Evolutionary conservation across 169 alveolate species (phyloP).

Genomic region (Eimeria zaria): DNA sequence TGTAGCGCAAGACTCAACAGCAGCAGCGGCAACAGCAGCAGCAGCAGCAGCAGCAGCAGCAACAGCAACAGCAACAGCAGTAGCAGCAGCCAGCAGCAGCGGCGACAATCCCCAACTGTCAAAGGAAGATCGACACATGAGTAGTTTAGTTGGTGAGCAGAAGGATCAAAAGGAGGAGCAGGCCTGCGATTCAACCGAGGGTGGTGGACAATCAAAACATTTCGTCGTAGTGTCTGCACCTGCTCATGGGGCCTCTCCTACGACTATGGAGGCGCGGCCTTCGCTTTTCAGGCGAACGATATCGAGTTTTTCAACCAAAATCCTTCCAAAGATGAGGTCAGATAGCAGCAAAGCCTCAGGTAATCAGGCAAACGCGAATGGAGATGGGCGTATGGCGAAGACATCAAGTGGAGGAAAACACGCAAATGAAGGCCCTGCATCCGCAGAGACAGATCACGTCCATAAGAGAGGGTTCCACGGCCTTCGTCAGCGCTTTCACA

Average conservation of each 20-base stretch:
- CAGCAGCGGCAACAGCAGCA: background rate
- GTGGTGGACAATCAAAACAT: background rate
- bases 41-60: background rate
- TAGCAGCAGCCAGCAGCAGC: background rate
- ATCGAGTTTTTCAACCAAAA: constrained; percentile 30
- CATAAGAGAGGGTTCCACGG: constrained; percentile 21
- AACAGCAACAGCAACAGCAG: constrained; percentile 19
- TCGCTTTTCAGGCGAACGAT: constrained; percentile 46
- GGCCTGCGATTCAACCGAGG: background rate
- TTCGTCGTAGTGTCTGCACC: constrained; percentile 3
- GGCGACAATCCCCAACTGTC: background rate
- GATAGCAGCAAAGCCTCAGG: constrained; percentile 22
- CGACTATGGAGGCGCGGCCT: constrained; percentile 52
- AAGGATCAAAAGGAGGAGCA: constrained; percentile 7
- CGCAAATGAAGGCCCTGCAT: background rate
- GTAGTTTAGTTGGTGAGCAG: constrained; percentile 17
- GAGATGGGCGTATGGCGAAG: constrained; percentile 7
- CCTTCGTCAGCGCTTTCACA: constrained; percentile 29
- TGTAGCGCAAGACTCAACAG: constrained; percentile 18
- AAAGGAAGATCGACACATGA: constrained; percentile 18
- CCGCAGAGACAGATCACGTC: constrained; percentile 16
- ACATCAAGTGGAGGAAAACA: constrained; percentile 4
- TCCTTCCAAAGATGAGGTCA: constrained; percentile 16
- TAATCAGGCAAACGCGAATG: background rate
- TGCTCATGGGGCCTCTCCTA: constrained; percentile 68